Evolutionary conservation across 2,329 filamentous ascomycete genomes (phyloP).

Genomic region (Salinomyces thailandicus): DNA sequence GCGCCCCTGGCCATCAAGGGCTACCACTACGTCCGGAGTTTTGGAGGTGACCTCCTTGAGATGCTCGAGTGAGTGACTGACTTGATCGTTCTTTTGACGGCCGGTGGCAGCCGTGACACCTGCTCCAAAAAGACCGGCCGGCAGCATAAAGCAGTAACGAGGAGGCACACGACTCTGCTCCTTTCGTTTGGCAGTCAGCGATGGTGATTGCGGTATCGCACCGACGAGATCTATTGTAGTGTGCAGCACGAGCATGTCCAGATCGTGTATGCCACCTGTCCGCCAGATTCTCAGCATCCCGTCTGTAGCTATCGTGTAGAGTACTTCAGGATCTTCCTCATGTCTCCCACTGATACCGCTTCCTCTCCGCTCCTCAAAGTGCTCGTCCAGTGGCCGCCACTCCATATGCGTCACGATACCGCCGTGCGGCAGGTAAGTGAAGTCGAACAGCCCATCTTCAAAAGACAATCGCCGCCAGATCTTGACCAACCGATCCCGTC

Average conservation of each 20-base stretch:
- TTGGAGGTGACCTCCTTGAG: constrained; percentile 77
- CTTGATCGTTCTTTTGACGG: constrained; percentile 27
- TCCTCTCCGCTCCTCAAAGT: constrained; percentile 52
- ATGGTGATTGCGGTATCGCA: constrained; percentile 43
- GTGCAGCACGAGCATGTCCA: constrained; percentile 68
- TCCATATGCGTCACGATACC: constrained; percentile 67
- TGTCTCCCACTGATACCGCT: constrained; percentile 19
- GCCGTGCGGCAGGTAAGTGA: constrained; percentile 82
- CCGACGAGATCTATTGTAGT: constrained; percentile 65
- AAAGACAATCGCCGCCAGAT: constrained; percentile 85
- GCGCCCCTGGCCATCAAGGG: constrained; percentile 70
- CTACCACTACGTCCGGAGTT: constrained; percentile 75
- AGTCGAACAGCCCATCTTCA: constrained; percentile 79
- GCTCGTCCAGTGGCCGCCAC: constrained; percentile 60
- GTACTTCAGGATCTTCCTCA: constrained; percentile 55
- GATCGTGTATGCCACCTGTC: constrained; percentile 58
- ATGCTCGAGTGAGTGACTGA: constrained; percentile 68
- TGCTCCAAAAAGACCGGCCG: constrained; percentile 66
- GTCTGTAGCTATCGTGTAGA: constrained; percentile 83
- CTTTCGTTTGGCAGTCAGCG: constrained; percentile 37
- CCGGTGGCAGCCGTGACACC: constrained; percentile 50
- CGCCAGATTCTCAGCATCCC: constrained; percentile 75
- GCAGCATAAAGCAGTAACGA: constrained; percentile 70
- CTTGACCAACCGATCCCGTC: constrained; percentile 75
- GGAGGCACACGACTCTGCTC: constrained; percentile 27